Conservation (phyloP, 1,284 basidiomycete genomes). For the Tilletia caries region DNA sequence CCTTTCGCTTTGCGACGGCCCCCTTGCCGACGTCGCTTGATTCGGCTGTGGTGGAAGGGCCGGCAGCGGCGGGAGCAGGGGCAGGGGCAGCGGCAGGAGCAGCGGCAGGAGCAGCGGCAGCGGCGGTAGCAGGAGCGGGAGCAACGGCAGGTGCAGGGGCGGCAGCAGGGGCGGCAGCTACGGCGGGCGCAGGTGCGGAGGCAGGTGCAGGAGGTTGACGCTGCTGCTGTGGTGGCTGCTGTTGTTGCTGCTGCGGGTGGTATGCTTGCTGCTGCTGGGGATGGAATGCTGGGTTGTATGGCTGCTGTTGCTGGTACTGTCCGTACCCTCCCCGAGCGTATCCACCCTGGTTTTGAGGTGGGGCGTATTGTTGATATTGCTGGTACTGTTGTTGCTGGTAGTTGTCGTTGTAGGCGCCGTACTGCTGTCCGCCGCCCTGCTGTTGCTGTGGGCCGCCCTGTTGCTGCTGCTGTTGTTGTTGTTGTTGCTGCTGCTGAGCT, state of each 20-base stretch:
- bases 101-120: conserved; percentile 13
- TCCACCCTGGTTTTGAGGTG: conserved; percentile 20
- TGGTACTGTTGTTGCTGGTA: conserved; percentile 21
- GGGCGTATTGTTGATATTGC: conserved; percentile 23
- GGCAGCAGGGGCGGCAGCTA: too few species aligned
- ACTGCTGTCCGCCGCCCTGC: conserved; percentile 12
- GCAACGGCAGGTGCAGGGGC: neutral
- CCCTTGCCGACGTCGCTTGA: conserved; percentile 17
- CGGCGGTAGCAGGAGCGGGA: conserved; percentile 16
- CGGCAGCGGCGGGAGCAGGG: conserved; percentile 20
- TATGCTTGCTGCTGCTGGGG: conserved; percentile 12
- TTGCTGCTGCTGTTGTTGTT: conserved; percentile 27
- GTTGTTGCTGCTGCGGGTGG: neutral
- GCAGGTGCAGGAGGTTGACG: conserved; percentile 16
- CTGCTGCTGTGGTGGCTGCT: neutral
- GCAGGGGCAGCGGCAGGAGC: conserved; percentile 21
- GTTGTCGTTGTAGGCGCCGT: neutral
- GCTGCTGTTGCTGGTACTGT: conserved; percentile 14
- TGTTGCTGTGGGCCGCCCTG: conserved; percentile 17
- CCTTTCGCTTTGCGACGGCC: conserved; percentile 22
- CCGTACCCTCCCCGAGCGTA: conserved; percentile 19
- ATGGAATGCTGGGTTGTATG: conserved; percentile 16
- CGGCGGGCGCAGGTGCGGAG: conserved; percentile 14
- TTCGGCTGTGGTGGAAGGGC: conserved; percentile 25
- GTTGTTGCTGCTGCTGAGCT: conserved; percentile 29